Conservation (phyloP, 2,329 filamentous ascomycete species). For the Venturia nashicola region DNA sequence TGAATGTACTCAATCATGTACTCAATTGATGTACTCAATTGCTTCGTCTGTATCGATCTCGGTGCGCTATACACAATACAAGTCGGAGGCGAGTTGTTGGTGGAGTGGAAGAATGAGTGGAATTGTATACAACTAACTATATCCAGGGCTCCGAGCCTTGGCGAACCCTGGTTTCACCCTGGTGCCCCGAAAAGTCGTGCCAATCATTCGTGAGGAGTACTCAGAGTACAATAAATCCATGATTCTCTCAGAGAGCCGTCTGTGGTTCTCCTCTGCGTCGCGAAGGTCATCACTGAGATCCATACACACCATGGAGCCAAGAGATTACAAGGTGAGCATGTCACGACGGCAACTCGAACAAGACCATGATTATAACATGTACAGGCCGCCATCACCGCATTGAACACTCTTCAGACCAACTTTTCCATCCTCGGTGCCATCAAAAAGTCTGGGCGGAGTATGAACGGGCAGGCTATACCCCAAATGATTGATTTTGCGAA, state of each 20-base stretch:
- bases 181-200: background rate
- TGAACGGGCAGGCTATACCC: slow-evolving; percentile 65
- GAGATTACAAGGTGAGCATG: slow-evolving; percentile 13
- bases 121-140: background rate
- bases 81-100: background rate
- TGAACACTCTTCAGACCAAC: slow-evolving; percentile 72
- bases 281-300: background rate
- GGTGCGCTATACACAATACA: background rate
- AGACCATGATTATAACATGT: slow-evolving; percentile 7
- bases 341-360: slow-evolving; percentile 11
- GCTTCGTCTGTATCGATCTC: background rate
- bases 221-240: slow-evolving; percentile 6
- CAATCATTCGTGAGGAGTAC: background rate
- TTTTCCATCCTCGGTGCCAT: slow-evolving; percentile 65
- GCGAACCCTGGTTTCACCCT: background rate
- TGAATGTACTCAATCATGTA: background rate
- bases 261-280: background rate
- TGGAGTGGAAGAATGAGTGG: background rate
- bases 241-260: background rate
- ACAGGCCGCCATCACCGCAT: slow-evolving; percentile 56
- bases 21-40: background rate
- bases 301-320: slow-evolving; percentile 10
- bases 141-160: background rate
- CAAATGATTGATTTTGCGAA: slow-evolving; percentile 71
- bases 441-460: slow-evolving; percentile 57